A percentile compares a stretch with the other conserved stretches of the same genome.
phyloP scores from a whole-genome alignment of 768 basidiomycete genomes.

The Hypholoma sublateritium region DNA sequence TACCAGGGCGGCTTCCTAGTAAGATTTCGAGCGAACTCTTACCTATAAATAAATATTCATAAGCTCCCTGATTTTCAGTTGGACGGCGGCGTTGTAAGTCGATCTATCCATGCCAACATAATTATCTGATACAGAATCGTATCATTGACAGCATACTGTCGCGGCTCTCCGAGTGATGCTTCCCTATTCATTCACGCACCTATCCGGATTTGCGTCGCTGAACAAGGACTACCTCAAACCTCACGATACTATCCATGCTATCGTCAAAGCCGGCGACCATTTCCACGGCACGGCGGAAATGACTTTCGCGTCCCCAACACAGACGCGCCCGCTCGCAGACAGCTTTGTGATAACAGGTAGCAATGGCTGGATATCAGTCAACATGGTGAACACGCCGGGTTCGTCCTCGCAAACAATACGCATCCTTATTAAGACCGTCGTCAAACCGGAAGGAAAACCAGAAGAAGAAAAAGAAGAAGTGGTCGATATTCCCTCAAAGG shows the following conservation, averaged over 20 bases:
- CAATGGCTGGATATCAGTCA: slow-evolving; percentile 57
- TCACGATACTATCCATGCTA: slow-evolving; percentile 72
- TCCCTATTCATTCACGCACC: slow-evolving; percentile 46
- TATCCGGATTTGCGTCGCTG: slow-evolving; percentile 67
- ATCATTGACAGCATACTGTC: slow-evolving; percentile 53
- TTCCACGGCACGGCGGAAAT: slow-evolving; percentile 63
- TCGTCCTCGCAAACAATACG: slow-evolving; percentile 27
- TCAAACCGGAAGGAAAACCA: slow-evolving; percentile 35
- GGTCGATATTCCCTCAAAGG: slow-evolving; percentile 46
- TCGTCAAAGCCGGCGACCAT: slow-evolving; percentile 48
- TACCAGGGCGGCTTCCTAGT: slow-evolving; percentile 85
- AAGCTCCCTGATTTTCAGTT: slow-evolving; percentile 39
- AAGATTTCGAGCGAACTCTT: slow-evolving; percentile 25
- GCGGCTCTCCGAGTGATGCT: slow-evolving; percentile 65
- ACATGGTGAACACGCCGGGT: slow-evolving; percentile 27
- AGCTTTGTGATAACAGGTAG: slow-evolving; percentile 59
- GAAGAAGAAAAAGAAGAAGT: slow-evolving; percentile 49
- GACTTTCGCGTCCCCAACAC: slow-evolving; percentile 58
- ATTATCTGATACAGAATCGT: neutral
- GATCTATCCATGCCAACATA: neutral
- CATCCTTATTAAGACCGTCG: slow-evolving; percentile 37
- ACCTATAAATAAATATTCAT: neutral
- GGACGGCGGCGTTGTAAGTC: slow-evolving; percentile 74
- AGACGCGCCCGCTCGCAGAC: slow-evolving; percentile 35
- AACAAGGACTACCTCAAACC: slow-evolving; percentile 74